These are phyloP conservation scores for Myochromella boudieri DNA, from an alignment of 768 basidiomycete species.

Conservation along the genomic window DNA sequence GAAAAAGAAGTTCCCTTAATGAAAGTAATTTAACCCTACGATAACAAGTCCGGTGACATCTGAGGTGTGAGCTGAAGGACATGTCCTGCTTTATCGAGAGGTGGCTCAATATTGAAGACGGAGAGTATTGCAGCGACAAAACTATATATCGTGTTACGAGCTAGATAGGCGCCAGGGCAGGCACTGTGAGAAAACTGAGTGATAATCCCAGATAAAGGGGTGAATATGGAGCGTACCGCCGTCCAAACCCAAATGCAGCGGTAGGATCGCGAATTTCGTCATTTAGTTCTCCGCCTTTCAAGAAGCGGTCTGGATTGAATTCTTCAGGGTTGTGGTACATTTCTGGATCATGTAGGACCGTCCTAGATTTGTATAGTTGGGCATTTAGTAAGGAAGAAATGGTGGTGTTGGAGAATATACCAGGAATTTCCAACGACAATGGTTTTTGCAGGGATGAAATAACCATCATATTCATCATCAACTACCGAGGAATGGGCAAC, in stretches of 20 bases:
- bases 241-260: constrained; percentile 50
- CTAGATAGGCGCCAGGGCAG: constrained; percentile 50
- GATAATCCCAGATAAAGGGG: too few relatives aligned
- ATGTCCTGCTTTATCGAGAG: constrained; percentile 42
- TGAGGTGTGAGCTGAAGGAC: constrained; percentile 44
- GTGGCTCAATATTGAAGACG: constrained; percentile 46
- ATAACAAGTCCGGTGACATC: constrained; percentile 44
- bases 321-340: constrained; percentile 46
- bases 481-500: not conserved
- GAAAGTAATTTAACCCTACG: constrained; percentile 28
- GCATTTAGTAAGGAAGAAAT: not conserved
- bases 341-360: constrained; percentile 50
- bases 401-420: not conserved
- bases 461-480: not conserved
- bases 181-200: too few relatives aligned
- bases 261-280: constrained; percentile 40
- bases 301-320: constrained; percentile 50
- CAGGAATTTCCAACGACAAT: constrained; percentile 1
- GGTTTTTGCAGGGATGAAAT: not conserved
- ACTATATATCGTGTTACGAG: constrained; percentile 50
- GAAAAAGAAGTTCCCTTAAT: not conserved
- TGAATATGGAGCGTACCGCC: too few relatives aligned
- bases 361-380: constrained; percentile 40
- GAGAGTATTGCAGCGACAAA: constrained; percentile 44
- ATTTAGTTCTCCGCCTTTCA: constrained; percentile 28